Percentiles rank a stretch among this genome's conserved stretches.
Evolutionary conservation across 257 asterid species (phyloP).

Genomic region (Lavandula angustifolia): DNA sequence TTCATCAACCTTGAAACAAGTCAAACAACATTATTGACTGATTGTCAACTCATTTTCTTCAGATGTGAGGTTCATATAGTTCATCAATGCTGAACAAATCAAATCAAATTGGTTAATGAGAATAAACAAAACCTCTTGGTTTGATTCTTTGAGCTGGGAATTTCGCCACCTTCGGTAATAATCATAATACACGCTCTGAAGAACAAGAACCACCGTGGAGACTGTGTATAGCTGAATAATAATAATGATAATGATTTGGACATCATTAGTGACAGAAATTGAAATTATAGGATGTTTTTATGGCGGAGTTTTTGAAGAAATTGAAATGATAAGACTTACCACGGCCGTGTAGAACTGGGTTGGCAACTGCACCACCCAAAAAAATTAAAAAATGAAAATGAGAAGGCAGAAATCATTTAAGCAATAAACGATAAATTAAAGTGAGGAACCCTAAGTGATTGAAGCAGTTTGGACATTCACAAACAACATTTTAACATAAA

Average conservation of each 20-base stretch:
- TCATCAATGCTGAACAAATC: background rate
- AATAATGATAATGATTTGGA: background rate
- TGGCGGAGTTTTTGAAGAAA: background rate
- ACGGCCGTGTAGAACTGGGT: constrained; percentile 85
- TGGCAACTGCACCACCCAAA: constrained; percentile 69
- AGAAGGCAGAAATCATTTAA: background rate
- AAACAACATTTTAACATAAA: background rate
- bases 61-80: background rate
- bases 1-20: constrained; percentile 48
- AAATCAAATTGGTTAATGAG: background rate
- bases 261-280: background rate
- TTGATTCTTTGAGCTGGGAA: constrained; percentile 30
- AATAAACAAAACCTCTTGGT: constrained; percentile 42
- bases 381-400: background rate
- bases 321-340: constrained; percentile 46
- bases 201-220: constrained; percentile 64
- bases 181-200: constrained; percentile 80
- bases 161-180: constrained; percentile 46
- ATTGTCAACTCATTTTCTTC: background rate
- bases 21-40: background rate
- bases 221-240: constrained; percentile 65
- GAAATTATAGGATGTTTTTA: too few species aligned
- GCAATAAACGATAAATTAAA: background rate
- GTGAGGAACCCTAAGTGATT: background rate
- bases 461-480: background rate